These are phyloP conservation scores for Melampsora larici-populina DNA, from an alignment of 1,284 basidiomycete genomes.

Conservation along the genomic window DNA sequence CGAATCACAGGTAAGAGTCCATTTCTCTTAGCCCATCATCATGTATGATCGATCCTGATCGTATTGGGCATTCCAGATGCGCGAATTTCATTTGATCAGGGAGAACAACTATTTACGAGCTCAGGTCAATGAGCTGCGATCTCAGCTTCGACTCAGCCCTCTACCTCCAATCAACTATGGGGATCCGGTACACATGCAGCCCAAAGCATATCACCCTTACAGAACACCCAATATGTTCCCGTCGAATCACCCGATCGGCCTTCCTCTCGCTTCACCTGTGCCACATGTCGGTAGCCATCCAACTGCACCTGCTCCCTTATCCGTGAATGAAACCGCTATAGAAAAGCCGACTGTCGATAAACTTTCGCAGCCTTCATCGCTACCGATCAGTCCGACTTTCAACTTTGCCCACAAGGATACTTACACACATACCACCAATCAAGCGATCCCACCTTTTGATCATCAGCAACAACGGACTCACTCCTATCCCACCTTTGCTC, in stretches of 20 bases:
- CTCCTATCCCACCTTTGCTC: too few species aligned
- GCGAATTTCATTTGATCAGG: constrained; percentile 46
- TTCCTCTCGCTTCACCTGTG: too few species aligned
- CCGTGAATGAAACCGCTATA: too few species aligned
- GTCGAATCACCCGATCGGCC: not conserved
- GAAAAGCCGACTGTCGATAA: too few species aligned
- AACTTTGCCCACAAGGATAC: too few species aligned
- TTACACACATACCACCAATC: too few species aligned
- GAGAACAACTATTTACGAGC: constrained; percentile 49
- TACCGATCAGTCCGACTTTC: too few species aligned
- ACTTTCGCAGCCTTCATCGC: too few species aligned
- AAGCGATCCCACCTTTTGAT: too few species aligned
- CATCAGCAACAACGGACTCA: too few species aligned
- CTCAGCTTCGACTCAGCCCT: constrained; percentile 46
- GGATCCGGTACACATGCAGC: not conserved
- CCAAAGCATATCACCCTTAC: not conserved
- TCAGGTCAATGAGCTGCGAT: constrained; percentile 48
- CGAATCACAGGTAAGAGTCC: constrained; percentile 45
- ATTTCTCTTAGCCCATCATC: constrained; percentile 54
- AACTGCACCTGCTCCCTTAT: too few species aligned
- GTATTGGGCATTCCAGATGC: constrained; percentile 30
- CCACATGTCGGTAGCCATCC: too few species aligned
- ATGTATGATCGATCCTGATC: not conserved
- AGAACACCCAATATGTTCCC: not conserved
- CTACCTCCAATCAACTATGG: constrained; percentile 44